These are phyloP conservation scores for Xylariaceae sp. DNA, from an alignment of 2,329 filamentous ascomycete genomes.

Conservation along the genomic window DNA sequence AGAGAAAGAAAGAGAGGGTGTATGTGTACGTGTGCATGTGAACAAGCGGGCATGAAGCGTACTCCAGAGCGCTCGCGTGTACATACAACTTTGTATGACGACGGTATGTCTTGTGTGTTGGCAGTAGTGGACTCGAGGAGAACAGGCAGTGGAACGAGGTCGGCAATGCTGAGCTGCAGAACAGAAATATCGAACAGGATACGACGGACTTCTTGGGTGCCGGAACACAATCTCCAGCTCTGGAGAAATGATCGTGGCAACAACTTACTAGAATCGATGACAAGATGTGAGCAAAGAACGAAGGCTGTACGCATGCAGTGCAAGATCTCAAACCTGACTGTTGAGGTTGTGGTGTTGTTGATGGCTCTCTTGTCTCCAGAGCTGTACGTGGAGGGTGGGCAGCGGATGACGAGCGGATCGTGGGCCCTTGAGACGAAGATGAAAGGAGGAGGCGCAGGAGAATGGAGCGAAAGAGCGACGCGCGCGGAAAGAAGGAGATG, in stretches of 20 bases:
- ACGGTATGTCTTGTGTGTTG: too few relatives aligned
- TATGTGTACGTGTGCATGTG: not conserved
- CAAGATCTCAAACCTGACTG: slow-evolving; percentile 26
- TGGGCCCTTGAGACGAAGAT: not conserved
- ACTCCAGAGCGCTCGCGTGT: too few relatives aligned
- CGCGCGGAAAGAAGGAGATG: not conserved
- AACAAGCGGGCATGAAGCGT: not conserved
- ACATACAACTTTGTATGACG: too few relatives aligned
- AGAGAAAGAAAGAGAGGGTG: not conserved
- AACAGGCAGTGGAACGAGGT: too few relatives aligned
- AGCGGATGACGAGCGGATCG: slow-evolving; percentile 9
- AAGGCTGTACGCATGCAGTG: slow-evolving; percentile 37
- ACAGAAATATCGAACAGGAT: not conserved
- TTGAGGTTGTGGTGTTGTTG: slow-evolving; percentile 21
- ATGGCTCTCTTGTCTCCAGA: slow-evolving; percentile 9
- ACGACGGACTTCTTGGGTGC: not conserved
- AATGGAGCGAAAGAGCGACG: not conserved
- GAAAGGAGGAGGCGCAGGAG: not conserved
- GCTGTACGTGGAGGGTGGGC: slow-evolving; percentile 15
- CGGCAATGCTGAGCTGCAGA: too few relatives aligned
- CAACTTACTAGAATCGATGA: too few relatives aligned
- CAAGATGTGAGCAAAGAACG: slow-evolving; percentile 17
- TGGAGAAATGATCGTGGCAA: not conserved
- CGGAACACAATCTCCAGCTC: slow-evolving; percentile 2
- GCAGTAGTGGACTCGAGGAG: too few relatives aligned